These are phyloP conservation scores for Marasmius oreades DNA, from an alignment of 1,284 basidiomycete species.

Conservation along the genomic window DNA sequence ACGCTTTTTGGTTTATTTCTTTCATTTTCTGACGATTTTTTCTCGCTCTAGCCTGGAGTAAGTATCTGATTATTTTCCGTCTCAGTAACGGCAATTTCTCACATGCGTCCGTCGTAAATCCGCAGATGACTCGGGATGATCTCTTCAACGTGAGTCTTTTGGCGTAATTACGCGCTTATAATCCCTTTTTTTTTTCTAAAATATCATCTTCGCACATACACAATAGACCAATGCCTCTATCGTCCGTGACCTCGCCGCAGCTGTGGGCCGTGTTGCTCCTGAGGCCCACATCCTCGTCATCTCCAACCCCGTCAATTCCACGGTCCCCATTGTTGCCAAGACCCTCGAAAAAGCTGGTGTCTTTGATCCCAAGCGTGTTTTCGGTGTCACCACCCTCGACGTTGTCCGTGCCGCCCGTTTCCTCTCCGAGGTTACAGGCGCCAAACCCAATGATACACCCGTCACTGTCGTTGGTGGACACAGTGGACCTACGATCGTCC, in stretches of 20 bases:
- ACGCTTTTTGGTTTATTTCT: conserved; percentile 4
- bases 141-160: conserved; percentile 86
- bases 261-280: conserved; percentile 84
- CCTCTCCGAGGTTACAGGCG: conserved; percentile 76
- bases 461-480: conserved; percentile 96
- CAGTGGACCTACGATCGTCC: conserved; percentile 95
- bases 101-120: conserved; percentile 24
- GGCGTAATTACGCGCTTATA: neutral
- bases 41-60: conserved; percentile 60
- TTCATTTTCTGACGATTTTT: conserved; percentile 24
- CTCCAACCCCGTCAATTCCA: conserved; percentile 95
- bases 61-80: conserved; percentile 34
- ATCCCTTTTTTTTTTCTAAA: too few species aligned
- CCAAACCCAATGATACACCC: conserved; percentile 64
- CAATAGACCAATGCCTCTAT: conserved; percentile 89
- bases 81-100: neutral
- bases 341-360: conserved; percentile 92
- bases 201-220: neutral
- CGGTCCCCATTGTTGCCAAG: conserved; percentile 95
- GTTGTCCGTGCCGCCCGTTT: conserved; percentile 97
- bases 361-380: conserved; percentile 80
- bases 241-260: conserved; percentile 91
- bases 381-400: conserved; percentile 96
- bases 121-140: conserved; percentile 94
- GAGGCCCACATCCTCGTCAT: conserved; percentile 94